Evolutionary conservation across 306 rosid genomes (phyloP).

Genomic region (Castanea mollissima): DNA sequence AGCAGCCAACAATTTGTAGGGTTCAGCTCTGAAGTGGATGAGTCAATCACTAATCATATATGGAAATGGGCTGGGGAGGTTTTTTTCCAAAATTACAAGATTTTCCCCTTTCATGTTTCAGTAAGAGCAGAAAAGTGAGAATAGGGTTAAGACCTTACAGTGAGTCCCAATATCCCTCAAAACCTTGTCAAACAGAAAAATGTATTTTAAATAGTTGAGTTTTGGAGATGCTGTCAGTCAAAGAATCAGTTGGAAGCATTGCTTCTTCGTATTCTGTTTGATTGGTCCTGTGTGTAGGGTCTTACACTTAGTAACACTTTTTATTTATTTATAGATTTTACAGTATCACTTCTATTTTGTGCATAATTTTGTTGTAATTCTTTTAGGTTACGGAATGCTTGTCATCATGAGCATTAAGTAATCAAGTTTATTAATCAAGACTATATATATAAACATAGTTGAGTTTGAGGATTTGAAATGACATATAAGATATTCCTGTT

Average conservation of each 20-base stretch:
- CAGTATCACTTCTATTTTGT: too few species aligned
- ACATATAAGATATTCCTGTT: too few species aligned
- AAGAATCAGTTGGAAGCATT: too few species aligned
- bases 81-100: slow-evolving; percentile 68
- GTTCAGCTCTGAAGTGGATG: slow-evolving; percentile 66
- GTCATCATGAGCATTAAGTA: too few species aligned
- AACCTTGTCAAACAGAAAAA: slow-evolving; percentile 9
- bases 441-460: too few species aligned
- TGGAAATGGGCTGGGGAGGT: slow-evolving; percentile 67
- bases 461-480: not conserved
- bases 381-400: too few species aligned
- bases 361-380: too few species aligned
- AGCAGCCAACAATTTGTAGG: slow-evolving; percentile 93
- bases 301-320: too few species aligned
- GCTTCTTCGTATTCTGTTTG: too few species aligned
- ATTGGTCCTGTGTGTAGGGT: too few species aligned
- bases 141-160: slow-evolving; percentile 85
- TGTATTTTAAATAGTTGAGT: slow-evolving; percentile 8
- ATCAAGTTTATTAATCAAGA: too few species aligned
- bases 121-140: slow-evolving; percentile 65
- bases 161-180: slow-evolving; percentile 45
- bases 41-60: slow-evolving; percentile 53
- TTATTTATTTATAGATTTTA: too few species aligned
- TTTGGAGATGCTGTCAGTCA: not conserved
- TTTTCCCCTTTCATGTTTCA: slow-evolving; percentile 55